Evolutionary conservation across 176 grass and related monocot species (phyloP).

Genomic region (Neostapfia colusana): DNA sequence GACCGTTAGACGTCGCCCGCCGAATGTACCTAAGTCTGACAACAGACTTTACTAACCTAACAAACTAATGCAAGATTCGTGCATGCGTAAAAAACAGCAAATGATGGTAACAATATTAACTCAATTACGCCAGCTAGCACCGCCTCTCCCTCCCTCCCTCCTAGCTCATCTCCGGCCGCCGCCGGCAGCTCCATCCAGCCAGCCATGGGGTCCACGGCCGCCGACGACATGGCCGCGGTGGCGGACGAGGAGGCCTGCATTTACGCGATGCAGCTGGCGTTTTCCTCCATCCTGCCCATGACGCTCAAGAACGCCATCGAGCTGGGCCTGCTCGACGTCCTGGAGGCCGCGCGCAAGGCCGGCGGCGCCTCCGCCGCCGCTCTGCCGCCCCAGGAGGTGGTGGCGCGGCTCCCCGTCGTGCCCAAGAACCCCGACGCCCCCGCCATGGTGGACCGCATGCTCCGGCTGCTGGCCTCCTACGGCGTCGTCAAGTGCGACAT

Average conservation of each 20-base stretch:
- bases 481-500: conserved; percentile 55
- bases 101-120: too few relatives aligned
- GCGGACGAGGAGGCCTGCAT: conserved; percentile 93
- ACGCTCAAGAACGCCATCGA: conserved; percentile 93
- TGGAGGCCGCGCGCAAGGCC: conserved; percentile 39
- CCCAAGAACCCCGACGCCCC: conserved; percentile 51
- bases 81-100: too few relatives aligned
- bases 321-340: conserved; percentile 73
- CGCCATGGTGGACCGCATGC: conserved; percentile 89
- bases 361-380: too few relatives aligned
- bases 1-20: too few relatives aligned
- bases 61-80: too few relatives aligned
- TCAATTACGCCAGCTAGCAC: too few relatives aligned
- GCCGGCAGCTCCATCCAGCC: neutral
- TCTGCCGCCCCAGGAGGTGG: conserved; percentile 58
- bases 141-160: neutral
- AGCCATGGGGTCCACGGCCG: conserved; percentile 52
- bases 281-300: conserved; percentile 89
- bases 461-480: conserved; percentile 75
- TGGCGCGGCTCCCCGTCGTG: conserved; percentile 46
- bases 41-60: too few relatives aligned
- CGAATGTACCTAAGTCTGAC: too few relatives aligned
- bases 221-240: too few relatives aligned
- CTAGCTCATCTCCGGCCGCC: neutral
- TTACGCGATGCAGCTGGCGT: conserved; percentile 72